A percentile compares a stretch with the other conserved stretches of the same genome.
Conservation (phyloP, 2,329 filamentous ascomycete genomes). For the Coniosporium tulheliwenetii region DNA sequence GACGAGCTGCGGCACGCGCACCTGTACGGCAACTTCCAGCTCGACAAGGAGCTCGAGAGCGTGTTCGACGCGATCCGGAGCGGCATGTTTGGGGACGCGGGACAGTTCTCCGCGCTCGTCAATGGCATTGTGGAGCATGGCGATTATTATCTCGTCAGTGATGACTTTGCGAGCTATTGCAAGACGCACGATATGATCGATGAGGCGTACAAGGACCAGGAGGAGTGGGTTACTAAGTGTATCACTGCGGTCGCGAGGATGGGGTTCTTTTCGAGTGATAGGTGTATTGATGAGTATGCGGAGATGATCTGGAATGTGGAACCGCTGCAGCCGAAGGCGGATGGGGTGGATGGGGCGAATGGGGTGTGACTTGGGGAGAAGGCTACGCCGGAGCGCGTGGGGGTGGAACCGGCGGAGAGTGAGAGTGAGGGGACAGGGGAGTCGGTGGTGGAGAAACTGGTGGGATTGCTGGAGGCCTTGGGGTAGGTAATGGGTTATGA, state of each 20-base stretch:
- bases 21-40: constrained; percentile 62
- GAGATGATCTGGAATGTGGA: constrained; percentile 96
- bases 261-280: constrained; percentile 94
- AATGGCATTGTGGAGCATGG: constrained; percentile 80
- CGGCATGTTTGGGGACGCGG: constrained; percentile 65
- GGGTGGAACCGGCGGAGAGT: no score
- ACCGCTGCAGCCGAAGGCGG: constrained; percentile 41
- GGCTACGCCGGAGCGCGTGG: no score
- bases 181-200: constrained; percentile 85
- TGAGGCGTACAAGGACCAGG: constrained; percentile 78
- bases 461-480: no score
- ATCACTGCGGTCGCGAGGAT: constrained; percentile 82
- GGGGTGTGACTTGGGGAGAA: no score
- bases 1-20: constrained; percentile 88
- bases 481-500: no score
- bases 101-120: constrained; percentile 69
- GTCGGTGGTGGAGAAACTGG: no score
- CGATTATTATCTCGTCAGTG: constrained; percentile 94
- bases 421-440: no score
- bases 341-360: constrained; percentile 6
- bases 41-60: constrained; percentile 61
- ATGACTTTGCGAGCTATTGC: constrained; percentile 92
- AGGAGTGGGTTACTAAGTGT: constrained; percentile 81
- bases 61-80: constrained; percentile 75
- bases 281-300: constrained; percentile 94